Base-by-base conservation (phyloP, 495 filamentous ascomycete species). In the Apodospora peruviana region DNA sequence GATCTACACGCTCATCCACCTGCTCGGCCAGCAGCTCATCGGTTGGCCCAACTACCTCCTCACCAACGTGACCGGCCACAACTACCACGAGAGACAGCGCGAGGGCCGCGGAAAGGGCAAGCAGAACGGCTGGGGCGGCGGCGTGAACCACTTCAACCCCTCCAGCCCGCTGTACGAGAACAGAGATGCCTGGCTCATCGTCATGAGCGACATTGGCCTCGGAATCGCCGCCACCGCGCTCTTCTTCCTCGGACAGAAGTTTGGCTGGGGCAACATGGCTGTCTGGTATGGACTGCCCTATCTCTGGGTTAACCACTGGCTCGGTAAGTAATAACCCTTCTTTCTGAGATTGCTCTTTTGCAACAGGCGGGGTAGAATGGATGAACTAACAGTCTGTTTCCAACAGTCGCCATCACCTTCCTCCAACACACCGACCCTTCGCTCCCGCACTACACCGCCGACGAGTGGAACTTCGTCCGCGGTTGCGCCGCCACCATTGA, bases 301-400 rank as follows among this genome's bases (percentile, higher is more conserved):
- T 67, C 74, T 97, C 53, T 96, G 91, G 91, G 93, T 97, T 20
- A 95, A 98, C 80, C 91, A 97, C 81, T 98, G 93, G 86, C 81
- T 90, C 45, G 83, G 83, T 86, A 80, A 73, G 82, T 72, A 42
- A 3, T 24, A 24, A 17, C 32, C 8, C 32, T 20, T 23, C 25
- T 17, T 18, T 20, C 21, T 18, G 40, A 12, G 21, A 19, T 2
- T 16, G 3, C 7, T 38, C 29, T 43, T 8, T 16, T 17, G 24
- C 12, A 16, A 17, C 24, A 10, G 0, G 9, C 2, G 3, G 35
- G 14, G 21, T 5, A 27, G 18, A 35, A 21, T 38, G 8, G 22
- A 36, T 24, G 32, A 40, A 8, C 42, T 55, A 46, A 48, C 54
- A 50, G 69, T 66, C 77, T 66, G 56, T 50, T 48, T 58, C 24